A percentile compares a stretch with the other conserved stretches of the same genome.
Conservation (phyloP, 352 stramenopile genomes). For the Aphanomyces astaci region DNA sequence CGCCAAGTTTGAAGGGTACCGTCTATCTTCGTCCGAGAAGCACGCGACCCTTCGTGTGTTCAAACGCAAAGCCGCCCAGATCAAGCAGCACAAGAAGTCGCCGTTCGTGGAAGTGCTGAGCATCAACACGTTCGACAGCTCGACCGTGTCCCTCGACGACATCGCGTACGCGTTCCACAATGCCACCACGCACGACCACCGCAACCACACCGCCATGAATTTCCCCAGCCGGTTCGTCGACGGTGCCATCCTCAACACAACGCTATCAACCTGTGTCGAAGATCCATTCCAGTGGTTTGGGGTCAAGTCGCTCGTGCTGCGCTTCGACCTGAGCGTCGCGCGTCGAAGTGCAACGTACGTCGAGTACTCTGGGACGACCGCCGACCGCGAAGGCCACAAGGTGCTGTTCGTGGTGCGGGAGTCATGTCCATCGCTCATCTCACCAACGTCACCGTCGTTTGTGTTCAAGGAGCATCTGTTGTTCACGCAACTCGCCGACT, state of each 20-base stretch:
- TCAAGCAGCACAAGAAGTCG: background rate
- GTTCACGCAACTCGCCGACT: conserved; percentile 13
- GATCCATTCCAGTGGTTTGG: conserved; percentile 23
- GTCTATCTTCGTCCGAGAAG: background rate
- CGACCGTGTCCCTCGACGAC: background rate
- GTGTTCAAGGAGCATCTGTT: conserved; percentile 11
- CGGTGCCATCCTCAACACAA: conserved; percentile 2
- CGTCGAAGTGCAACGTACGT: background rate
- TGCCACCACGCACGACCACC: background rate
- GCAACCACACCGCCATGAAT: background rate
- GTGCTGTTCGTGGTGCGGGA: conserved; percentile 17
- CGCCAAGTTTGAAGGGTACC: conserved; percentile 11
- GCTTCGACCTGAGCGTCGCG: background rate
- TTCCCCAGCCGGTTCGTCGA: background rate
- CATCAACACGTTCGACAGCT: background rate
- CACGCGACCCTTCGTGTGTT: background rate
- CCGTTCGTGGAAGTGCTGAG: conserved; percentile 14
- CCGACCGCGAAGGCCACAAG: conserved; percentile 15
- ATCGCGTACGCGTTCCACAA: conserved; percentile 13
- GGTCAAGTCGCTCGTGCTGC: conserved; percentile 3
- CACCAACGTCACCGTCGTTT: background rate
- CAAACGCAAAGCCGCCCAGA: conserved; percentile 4
- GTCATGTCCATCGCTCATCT: background rate
- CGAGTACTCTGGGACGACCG: conserved; percentile 19
- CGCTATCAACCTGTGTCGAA: background rate